A percentile compares a stretch with the other conserved stretches of the same genome.
phyloP scores from a whole-genome alignment of 2,329 filamentous ascomycete genomes.

The Trichocomaceae sp. region DNA sequence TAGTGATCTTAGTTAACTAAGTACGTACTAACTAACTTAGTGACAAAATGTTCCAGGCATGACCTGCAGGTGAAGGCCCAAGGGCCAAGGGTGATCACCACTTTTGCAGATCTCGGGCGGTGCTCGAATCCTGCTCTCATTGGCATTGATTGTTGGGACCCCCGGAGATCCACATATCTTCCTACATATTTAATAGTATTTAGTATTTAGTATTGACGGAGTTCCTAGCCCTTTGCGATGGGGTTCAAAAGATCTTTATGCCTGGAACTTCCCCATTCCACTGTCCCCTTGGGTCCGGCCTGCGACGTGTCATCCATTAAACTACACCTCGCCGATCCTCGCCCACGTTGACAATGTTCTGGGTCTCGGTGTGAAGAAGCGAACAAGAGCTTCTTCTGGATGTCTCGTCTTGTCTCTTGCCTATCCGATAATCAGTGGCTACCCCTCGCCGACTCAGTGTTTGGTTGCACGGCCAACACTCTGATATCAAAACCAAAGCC shows the following conservation, averaged over 20 bases:
- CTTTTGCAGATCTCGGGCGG: constrained; percentile 13
- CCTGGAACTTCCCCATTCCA: constrained; percentile 3
- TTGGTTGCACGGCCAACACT: constrained; percentile 13
- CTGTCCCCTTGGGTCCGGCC: constrained; percentile 8
- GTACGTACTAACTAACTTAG: no score
- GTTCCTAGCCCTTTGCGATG: neutral
- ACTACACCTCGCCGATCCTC: constrained; percentile 13
- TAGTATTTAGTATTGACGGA: neutral
- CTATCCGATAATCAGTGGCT: constrained; percentile 8
- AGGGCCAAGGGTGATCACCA: constrained; percentile 11
- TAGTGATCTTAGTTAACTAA: no score
- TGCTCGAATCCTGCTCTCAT: constrained; percentile 9
- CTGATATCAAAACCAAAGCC: constrained; percentile 6
- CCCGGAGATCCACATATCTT: constrained; percentile 14
- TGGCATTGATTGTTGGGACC: constrained; percentile 14
- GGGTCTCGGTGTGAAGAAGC: constrained; percentile 3
- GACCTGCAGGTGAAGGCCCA: constrained; percentile 14
- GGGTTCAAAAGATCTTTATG: constrained; percentile 2
- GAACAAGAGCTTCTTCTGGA: neutral
- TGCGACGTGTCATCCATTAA: constrained; percentile 17
- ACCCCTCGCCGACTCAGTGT: constrained; percentile 11
- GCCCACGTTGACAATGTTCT: constrained; percentile 6
- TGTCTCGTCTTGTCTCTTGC: constrained; percentile 4
- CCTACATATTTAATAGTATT: neutral
- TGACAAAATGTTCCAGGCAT: constrained; percentile 13